These are phyloP conservation scores for Rhizopus microsporus DNA, from an alignment of 371 early-diverging fungal genomes.

Conservation along the genomic window DNA sequence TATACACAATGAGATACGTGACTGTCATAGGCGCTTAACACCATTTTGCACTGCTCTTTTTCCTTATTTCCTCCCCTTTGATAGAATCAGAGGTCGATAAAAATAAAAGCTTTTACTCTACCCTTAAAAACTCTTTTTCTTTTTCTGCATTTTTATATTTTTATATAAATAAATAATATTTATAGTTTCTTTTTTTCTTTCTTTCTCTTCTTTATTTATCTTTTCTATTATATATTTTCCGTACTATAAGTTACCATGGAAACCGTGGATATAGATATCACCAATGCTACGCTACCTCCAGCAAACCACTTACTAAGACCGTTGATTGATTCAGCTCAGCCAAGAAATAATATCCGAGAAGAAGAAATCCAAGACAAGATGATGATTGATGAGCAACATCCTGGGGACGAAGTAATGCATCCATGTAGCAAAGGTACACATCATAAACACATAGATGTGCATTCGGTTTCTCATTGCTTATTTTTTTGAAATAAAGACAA, in stretches of 20 bases:
- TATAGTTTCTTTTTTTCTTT: conserved; percentile 3
- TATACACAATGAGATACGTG: neutral
- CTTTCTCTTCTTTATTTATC: conserved; percentile 4
- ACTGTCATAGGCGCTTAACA: neutral
- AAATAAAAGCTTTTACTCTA: neutral
- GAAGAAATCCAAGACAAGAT: conserved; percentile 14
- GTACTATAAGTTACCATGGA: conserved; percentile 2
- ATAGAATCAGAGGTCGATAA: neutral
- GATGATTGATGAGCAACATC: conserved; percentile 13
- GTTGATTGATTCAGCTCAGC: neutral
- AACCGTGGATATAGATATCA: neutral
- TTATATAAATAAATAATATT: neutral
- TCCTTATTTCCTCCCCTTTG: conserved; percentile 1
- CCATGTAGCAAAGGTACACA: no score
- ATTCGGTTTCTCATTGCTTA: no score
- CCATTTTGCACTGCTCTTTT: neutral
- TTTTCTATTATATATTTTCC: conserved; percentile 11
- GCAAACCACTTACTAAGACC: conserved; percentile 22
- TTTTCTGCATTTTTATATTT: neutral
- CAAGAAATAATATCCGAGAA: neutral
- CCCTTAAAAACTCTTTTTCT: neutral
- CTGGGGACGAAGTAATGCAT: no score
- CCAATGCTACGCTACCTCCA: conserved; percentile 19
- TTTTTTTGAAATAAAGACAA: neutral
- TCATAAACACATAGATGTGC: no score